Conservation (phyloP, 179 eudicot genomes). For the Silene noctiflora region DNA sequence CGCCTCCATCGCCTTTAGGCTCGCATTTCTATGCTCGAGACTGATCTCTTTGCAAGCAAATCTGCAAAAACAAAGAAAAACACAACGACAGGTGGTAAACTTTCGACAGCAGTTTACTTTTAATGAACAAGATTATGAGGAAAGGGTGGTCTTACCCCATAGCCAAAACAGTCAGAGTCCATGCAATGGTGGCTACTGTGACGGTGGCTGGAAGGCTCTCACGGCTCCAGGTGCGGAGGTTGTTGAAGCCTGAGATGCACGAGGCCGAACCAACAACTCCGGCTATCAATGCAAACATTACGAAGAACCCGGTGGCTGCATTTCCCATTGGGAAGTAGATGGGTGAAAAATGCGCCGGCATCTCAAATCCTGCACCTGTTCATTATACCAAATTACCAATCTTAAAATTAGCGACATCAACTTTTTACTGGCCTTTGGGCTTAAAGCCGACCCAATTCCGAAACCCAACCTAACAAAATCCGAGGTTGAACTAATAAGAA, state of each 20-base stretch:
- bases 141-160: conserved; percentile 66
- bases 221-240: conserved; percentile 41
- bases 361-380: conserved; percentile 61
- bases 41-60: conserved; percentile 71
- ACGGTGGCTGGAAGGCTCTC: conserved; percentile 54
- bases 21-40: conserved; percentile 50
- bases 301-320: conserved; percentile 82
- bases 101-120: not conserved
- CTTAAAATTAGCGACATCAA: not conserved
- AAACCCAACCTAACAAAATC: too few relatives aligned
- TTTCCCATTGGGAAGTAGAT: conserved; percentile 86
- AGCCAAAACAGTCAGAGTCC: conserved; percentile 75
- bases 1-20: conserved; percentile 85
- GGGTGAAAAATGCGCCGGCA: conserved; percentile 85
- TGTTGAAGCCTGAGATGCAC: conserved; percentile 53
- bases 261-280: conserved; percentile 78
- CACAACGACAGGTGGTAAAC: too few relatives aligned
- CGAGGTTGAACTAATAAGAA: too few relatives aligned
- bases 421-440: not conserved
- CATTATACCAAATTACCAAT: not conserved
- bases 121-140: not conserved
- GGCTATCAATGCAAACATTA: conserved; percentile 55
- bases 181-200: conserved; percentile 59
- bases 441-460: too few relatives aligned
- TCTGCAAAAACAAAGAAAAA: conserved; percentile 26